Conservation (phyloP, 306 rosid species). For the Inga leiocalycina region DNA sequence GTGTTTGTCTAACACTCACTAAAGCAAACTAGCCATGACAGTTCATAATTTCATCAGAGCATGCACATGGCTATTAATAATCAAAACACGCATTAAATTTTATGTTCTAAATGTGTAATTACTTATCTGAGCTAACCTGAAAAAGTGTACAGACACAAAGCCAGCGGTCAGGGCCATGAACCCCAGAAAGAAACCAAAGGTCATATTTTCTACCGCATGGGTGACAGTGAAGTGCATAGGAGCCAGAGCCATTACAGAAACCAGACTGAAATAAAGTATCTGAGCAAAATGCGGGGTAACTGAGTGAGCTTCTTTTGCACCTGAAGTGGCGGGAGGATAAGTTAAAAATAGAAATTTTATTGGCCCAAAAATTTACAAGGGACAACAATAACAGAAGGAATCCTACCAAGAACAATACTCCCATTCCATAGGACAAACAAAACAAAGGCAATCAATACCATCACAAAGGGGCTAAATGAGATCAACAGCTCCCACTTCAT, state of each 20-base stretch:
- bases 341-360: constrained; percentile 24
- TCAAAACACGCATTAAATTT: constrained; percentile 3
- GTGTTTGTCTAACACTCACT: not conserved
- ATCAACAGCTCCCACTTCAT: constrained; percentile 64
- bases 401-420: constrained; percentile 82
- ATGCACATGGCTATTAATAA: constrained; percentile 20
- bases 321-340: constrained; percentile 48
- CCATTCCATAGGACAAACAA: constrained; percentile 82
- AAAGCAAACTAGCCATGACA: not conserved
- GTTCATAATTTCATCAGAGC: not conserved
- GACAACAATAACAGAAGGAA: constrained; percentile 24
- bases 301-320: constrained; percentile 89
- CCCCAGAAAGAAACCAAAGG: constrained; percentile 51
- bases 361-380: constrained; percentile 30
- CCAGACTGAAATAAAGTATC: constrained; percentile 82
- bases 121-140: constrained; percentile 62
- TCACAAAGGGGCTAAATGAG: constrained; percentile 65
- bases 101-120: constrained; percentile 9
- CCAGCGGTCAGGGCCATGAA: constrained; percentile 54
- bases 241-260: constrained; percentile 68
- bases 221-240: constrained; percentile 58
- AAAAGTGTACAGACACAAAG: constrained; percentile 67
- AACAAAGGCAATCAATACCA: constrained; percentile 64
- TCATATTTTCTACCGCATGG: constrained; percentile 46
- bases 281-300: constrained; percentile 88